Conservation (phyloP, 352 stramenopile species). For the Phytophthora cactorum region DNA sequence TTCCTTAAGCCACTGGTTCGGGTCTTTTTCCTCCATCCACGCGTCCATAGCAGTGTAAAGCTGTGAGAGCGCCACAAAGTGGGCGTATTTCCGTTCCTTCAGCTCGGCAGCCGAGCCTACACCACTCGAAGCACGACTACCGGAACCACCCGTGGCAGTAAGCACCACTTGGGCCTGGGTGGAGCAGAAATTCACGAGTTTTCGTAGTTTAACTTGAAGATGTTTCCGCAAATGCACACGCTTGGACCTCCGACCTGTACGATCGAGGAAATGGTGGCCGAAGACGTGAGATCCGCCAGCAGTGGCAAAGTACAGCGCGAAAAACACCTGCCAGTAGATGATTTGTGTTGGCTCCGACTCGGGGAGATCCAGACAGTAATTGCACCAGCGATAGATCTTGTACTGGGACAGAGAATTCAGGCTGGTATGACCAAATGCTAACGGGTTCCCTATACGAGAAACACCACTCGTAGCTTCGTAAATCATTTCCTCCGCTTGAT, state of each 20-base stretch:
- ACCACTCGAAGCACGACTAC: constrained; percentile 8
- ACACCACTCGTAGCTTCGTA: constrained; percentile 10
- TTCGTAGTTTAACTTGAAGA: constrained; percentile 61
- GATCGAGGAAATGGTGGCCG: constrained; percentile 70
- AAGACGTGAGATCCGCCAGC: constrained; percentile 56
- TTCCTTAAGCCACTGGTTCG: constrained; percentile 80
- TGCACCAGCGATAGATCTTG: constrained; percentile 75
- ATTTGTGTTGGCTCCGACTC: constrained; percentile 59
- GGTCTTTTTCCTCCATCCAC: constrained; percentile 84
- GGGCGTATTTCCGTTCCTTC: constrained; percentile 60
- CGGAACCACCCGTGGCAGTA: constrained; percentile 36
- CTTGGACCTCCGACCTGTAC: constrained; percentile 40
- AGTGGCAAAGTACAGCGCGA: constrained; percentile 74
- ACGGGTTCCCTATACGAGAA: constrained; percentile 21
- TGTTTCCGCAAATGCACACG: constrained; percentile 54
- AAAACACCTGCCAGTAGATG: constrained; percentile 78
- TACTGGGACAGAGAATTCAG: constrained; percentile 69
- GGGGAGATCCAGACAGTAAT: constrained; percentile 64
- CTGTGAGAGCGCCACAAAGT: constrained; percentile 65
- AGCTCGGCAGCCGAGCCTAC: constrained; percentile 23
- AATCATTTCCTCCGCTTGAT: constrained; percentile 27
- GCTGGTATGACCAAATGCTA: constrained; percentile 53
- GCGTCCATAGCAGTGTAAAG: constrained; percentile 87
- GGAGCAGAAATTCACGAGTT: constrained; percentile 67
- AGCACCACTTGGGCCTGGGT: constrained; percentile 69